Conservation (phyloP, 2,329 filamentous ascomycete genomes). For the Diaporthe humulicola region DNA sequence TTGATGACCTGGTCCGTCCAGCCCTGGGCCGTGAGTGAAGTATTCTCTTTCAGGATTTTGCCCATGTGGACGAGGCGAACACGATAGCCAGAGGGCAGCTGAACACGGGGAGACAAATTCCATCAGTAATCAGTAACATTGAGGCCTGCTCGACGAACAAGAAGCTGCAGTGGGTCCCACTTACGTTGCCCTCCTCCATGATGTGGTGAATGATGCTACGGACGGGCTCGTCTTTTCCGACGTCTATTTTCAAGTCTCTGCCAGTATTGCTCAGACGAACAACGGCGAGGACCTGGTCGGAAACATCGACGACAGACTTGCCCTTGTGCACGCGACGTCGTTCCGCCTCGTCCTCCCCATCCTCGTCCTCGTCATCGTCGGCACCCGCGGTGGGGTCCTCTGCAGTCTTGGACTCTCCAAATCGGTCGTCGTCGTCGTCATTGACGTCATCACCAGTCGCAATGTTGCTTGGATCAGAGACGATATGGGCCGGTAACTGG, state of each 20-base stretch:
- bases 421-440: not conserved
- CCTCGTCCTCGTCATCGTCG: constrained; percentile 44
- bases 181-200: constrained; percentile 73
- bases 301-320: constrained; percentile 60
- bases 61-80: constrained; percentile 86
- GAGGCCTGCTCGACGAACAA: not conserved
- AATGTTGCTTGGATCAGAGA: constrained; percentile 75
- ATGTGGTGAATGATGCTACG: constrained; percentile 73
- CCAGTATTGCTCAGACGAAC: constrained; percentile 77
- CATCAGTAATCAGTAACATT: constrained; percentile 6
- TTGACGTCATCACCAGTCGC: constrained; percentile 44
- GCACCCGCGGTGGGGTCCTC: constrained; percentile 47
- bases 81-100: constrained; percentile 19
- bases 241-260: constrained; percentile 71
- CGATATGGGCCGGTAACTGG: constrained; percentile 75
- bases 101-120: not conserved
- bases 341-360: constrained; percentile 42
- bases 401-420: constrained; percentile 40
- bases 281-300: constrained; percentile 66
- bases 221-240: constrained; percentile 74
- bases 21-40: constrained; percentile 76
- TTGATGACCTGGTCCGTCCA: constrained; percentile 86
- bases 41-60: constrained; percentile 79
- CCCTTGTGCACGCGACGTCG: constrained; percentile 64
- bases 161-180: constrained; percentile 45